Conservation (phyloP, 495 filamentous ascomycete genomes). For the Penicillium angulare region DNA sequence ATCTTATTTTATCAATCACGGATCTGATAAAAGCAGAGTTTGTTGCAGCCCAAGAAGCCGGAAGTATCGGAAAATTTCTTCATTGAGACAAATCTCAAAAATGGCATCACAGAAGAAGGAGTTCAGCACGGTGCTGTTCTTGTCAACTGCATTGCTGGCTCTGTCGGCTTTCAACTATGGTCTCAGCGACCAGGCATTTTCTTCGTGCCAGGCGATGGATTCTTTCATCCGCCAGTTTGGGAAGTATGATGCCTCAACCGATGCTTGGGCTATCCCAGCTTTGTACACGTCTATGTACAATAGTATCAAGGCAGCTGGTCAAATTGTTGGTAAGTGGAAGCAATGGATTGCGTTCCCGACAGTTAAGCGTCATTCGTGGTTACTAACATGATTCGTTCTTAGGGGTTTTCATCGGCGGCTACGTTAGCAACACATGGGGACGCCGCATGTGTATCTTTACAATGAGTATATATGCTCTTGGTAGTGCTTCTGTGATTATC, state of each 20-base stretch:
- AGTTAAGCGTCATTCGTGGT: background rate
- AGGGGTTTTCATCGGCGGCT: conserved; percentile 27
- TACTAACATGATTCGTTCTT: background rate
- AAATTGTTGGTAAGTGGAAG: conserved; percentile 9
- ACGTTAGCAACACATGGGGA: conserved; percentile 30
- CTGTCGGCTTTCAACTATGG: conserved; percentile 36
- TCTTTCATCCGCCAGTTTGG: conserved; percentile 31
- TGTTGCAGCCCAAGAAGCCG: background rate
- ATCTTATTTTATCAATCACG: conserved; percentile 6
- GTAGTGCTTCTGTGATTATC: conserved; percentile 29
- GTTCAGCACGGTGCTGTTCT: conserved; percentile 8
- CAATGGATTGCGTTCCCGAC: background rate
- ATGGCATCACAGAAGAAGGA: conserved; percentile 2
- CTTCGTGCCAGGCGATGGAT: conserved; percentile 32
- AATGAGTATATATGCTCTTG: conserved; percentile 34
- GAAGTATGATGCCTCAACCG: conserved; percentile 18
- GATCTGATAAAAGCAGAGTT: conserved; percentile 1
- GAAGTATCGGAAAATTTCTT: background rate
- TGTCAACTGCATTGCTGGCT: conserved; percentile 2
- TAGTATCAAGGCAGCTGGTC: conserved; percentile 34
- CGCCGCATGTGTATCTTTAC: conserved; percentile 33
- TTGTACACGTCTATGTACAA: conserved; percentile 31
- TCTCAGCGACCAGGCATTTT: conserved; percentile 33
- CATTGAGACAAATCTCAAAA: background rate
- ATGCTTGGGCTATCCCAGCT: conserved; percentile 18